A percentile compares a stretch with the other conserved stretches of the same genome.
These are phyloP conservation scores for Cadophora luteo-olivacea DNA, from an alignment of 2,329 filamentous ascomycete genomes.

Conservation along the genomic window DNA sequence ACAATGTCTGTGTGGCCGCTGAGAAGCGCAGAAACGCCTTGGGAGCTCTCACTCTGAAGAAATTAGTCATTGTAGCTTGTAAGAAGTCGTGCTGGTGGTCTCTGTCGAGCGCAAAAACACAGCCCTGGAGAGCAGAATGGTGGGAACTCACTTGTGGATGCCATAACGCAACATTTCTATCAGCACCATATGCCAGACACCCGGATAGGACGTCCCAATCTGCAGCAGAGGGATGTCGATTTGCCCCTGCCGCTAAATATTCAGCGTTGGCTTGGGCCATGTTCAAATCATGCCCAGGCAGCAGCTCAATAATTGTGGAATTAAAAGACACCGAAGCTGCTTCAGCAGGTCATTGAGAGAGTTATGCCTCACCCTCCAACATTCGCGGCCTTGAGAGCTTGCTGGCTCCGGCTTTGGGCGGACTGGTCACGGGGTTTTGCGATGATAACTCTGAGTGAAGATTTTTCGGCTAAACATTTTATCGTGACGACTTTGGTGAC, in stretches of 20 bases:
- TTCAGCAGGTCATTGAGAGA: slow-evolving; percentile 11
- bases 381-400: background rate
- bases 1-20: slow-evolving; percentile 80
- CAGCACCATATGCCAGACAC: slow-evolving; percentile 85
- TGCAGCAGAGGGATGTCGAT: slow-evolving; percentile 86
- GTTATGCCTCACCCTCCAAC: background rate
- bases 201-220: slow-evolving; percentile 79
- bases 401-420: background rate
- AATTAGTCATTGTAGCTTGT: slow-evolving; percentile 15
- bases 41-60: slow-evolving; percentile 33
- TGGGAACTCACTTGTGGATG: slow-evolving; percentile 68
- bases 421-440: slow-evolving; percentile 16
- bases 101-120: background rate
- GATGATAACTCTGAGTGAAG: slow-evolving; percentile 18
- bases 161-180: slow-evolving; percentile 91
- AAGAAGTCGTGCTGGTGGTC: too few relatives aligned
- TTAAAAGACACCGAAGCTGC: background rate
- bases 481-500: slow-evolving; percentile 17
- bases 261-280: slow-evolving; percentile 38
- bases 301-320: background rate
- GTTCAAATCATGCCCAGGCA: slow-evolving; percentile 25
- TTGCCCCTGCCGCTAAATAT: slow-evolving; percentile 73
- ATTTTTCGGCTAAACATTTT: slow-evolving; percentile 22
- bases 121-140: slow-evolving; percentile 10
- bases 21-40: slow-evolving; percentile 71